Conservation (phyloP, 2,329 filamentous ascomycete genomes). For the Coniochaeta sp. region DNA sequence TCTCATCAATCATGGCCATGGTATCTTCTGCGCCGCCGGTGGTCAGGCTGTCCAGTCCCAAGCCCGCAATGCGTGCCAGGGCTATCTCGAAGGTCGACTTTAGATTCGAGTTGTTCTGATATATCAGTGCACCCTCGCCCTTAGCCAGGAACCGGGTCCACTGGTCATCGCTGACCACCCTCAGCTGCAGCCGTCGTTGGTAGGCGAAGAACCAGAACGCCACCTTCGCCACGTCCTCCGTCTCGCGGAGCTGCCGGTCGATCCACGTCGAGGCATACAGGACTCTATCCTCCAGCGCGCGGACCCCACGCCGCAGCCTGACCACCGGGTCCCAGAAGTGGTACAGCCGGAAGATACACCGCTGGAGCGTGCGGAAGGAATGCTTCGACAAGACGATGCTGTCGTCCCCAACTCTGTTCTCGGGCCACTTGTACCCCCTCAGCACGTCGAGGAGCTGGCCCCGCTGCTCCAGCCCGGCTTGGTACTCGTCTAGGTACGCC, state of each 20-base stretch:
- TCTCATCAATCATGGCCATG: background rate
- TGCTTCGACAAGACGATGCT: conserved; percentile 4
- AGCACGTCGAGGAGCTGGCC: background rate
- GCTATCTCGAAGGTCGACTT: background rate
- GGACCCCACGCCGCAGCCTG: background rate
- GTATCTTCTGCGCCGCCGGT: background rate
- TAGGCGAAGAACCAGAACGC: conserved; percentile 3
- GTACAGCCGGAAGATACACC: background rate
- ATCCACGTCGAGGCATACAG: background rate
- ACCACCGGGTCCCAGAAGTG: conserved; percentile 1
- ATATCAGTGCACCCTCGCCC: background rate
- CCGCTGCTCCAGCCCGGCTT: background rate
- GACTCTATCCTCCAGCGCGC: background rate
- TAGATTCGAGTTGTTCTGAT: background rate
- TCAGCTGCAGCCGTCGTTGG: conserved; percentile 2
- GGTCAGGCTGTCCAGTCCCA: background rate
- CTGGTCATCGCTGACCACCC: conserved; percentile 1
- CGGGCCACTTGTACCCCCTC: background rate
- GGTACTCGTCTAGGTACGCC: background rate
- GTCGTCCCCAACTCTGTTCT: background rate
- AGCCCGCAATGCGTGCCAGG: background rate
- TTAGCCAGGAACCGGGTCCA: conserved; percentile 2
- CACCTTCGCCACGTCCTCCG: conserved; percentile 1
- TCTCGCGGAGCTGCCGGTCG: background rate
- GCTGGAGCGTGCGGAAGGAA: background rate